These are phyloP conservation scores for Stentor coeruleus DNA, from an alignment of 73 alveolate genomes.

Conservation along the genomic window DNA sequence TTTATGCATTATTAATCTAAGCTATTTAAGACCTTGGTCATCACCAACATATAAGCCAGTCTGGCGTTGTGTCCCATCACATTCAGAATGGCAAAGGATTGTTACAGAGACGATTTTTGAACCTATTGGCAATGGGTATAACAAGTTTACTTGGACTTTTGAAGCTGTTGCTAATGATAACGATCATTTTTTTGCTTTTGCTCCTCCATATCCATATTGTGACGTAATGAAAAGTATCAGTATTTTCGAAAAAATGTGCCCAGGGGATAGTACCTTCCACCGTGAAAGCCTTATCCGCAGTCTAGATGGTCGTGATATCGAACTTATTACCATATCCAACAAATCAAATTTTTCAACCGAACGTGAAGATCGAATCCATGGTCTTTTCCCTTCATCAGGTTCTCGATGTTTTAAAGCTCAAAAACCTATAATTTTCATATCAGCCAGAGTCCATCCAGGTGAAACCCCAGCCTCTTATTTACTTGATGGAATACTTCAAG, in stretches of 20 bases:
- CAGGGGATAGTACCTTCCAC: conserved; percentile 34
- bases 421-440: conserved; percentile 35
- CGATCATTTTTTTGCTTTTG: conserved; percentile 54
- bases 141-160: conserved; percentile 10
- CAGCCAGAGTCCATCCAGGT: conserved; percentile 43
- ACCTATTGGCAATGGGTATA: neutral
- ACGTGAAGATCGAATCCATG: conserved; percentile 34
- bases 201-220: conserved; percentile 43
- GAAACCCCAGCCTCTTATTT: conserved; percentile 35
- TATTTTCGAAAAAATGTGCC: conserved; percentile 22
- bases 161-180: conserved; percentile 9
- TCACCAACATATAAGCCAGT: conserved; percentile 5
- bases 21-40: neutral
- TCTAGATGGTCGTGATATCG: conserved; percentile 49
- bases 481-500: conserved; percentile 28
- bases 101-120: conserved; percentile 28
- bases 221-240: conserved; percentile 44
- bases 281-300: conserved; percentile 50
- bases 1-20: neutral
- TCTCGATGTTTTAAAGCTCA: conserved; percentile 33
- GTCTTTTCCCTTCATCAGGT: conserved; percentile 32
- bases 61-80: conserved; percentile 4
- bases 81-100: conserved; percentile 22
- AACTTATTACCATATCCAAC: conserved; percentile 49
- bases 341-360: conserved; percentile 15